Conservation (phyloP, 495 filamentous ascomycete species). For the Cercophora scortea region DNA sequence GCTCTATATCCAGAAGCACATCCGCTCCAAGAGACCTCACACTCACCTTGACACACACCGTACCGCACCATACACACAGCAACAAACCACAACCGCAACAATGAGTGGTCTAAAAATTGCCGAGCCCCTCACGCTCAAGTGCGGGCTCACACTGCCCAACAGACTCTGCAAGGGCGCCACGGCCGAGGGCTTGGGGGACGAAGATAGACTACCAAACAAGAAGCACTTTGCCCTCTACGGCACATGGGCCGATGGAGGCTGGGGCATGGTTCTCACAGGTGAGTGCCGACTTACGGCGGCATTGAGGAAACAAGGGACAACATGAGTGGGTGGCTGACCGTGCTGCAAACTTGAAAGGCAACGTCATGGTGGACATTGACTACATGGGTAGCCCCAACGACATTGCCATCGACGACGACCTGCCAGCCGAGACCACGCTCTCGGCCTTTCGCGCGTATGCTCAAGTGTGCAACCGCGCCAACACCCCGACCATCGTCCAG, state of each 20-base stretch:
- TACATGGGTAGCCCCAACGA: constrained; percentile 40
- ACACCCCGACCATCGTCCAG: constrained; percentile 46
- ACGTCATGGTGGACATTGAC: constrained; percentile 49
- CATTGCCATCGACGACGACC: constrained; percentile 27
- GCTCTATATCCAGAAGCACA: too few relatives aligned
- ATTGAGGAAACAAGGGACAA: too few relatives aligned
- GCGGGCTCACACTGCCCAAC: constrained; percentile 30
- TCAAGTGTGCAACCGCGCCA: constrained; percentile 17
- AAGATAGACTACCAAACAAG: constrained; percentile 39
- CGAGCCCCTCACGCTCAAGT: constrained; percentile 32
- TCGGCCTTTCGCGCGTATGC: constrained; percentile 42
- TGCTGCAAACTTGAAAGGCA: constrained; percentile 21
- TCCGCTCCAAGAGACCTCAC: too few relatives aligned
- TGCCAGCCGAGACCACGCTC: constrained; percentile 23
- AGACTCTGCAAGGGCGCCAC: constrained; percentile 36
- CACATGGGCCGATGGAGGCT: constrained; percentile 43
- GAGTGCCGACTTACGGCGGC: not conserved
- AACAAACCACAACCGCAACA: not conserved
- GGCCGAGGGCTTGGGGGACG: constrained; percentile 29
- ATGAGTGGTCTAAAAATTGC: constrained; percentile 15
- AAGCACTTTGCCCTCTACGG: constrained; percentile 44
- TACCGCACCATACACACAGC: not conserved
- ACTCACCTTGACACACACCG: too few relatives aligned
- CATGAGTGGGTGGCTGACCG: too few relatives aligned
- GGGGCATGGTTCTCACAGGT: constrained; percentile 34